Conservation (phyloP, 495 filamentous ascomycete species). For the Copromyces sp. region DNA sequence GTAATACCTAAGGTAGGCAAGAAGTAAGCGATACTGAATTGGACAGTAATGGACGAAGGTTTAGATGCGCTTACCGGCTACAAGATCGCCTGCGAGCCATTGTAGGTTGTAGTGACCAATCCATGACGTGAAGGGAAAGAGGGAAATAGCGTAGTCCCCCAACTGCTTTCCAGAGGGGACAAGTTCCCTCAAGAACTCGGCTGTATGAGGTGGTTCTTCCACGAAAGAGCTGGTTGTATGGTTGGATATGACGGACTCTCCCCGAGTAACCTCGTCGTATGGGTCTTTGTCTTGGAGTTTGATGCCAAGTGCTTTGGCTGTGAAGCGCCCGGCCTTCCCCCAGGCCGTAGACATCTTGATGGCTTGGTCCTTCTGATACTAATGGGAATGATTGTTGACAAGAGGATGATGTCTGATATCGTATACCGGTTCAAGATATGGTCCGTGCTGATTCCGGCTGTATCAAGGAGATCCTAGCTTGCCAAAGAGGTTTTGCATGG, state of each 20-base stretch:
- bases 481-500: not conserved
- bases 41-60: not conserved
- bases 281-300: conserved; percentile 60
- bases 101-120: conserved; percentile 77
- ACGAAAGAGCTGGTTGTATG: conserved; percentile 69
- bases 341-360: not conserved
- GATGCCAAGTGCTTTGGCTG: conserved; percentile 80
- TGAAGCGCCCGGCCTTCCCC: conserved; percentile 51
- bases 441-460: not conserved
- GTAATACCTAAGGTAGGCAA: conserved; percentile 56
- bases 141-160: conserved; percentile 46
- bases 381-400: not conserved
- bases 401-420: not conserved
- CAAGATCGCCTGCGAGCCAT: conserved; percentile 82
- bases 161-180: conserved; percentile 47
- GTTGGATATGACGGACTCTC: conserved; percentile 73
- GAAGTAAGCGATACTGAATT: conserved; percentile 7
- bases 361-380: not conserved
- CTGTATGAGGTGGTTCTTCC: conserved; percentile 66
- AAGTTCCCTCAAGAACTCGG: conserved; percentile 59
- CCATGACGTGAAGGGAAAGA: conserved; percentile 88
- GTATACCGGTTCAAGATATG: not conserved
- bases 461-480: not conserved
- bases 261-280: conserved; percentile 49
- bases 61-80: conserved; percentile 57